Conservation (phyloP, 352 stramenopile genomes). For the Albugo laibachii region DNA sequence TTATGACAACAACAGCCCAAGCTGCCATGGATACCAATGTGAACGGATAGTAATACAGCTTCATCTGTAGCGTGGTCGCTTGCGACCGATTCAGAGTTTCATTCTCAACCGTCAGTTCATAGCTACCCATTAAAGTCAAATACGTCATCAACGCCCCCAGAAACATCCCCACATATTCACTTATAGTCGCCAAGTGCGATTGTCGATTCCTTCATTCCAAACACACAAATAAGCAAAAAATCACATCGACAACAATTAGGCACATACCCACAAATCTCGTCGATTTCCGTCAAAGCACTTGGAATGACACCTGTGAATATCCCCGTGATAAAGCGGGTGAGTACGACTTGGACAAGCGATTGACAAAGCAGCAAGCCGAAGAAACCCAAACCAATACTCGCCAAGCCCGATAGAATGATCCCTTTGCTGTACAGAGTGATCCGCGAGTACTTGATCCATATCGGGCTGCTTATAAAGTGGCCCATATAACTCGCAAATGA, state of each 20-base stretch:
- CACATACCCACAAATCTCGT: conserved; percentile 54
- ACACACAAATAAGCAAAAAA: neutral
- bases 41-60: conserved; percentile 58
- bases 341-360: conserved; percentile 47
- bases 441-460: conserved; percentile 60
- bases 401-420: conserved; percentile 60
- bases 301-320: conserved; percentile 54
- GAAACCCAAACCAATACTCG: conserved; percentile 37
- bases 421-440: conserved; percentile 60
- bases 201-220: conserved; percentile 22
- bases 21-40: conserved; percentile 51
- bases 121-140: conserved; percentile 20
- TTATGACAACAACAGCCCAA: conserved; percentile 45
- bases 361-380: conserved; percentile 62
- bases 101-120: conserved; percentile 17
- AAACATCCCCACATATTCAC: conserved; percentile 43
- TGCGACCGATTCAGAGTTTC: neutral
- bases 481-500: conserved; percentile 42
- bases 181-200: conserved; percentile 30
- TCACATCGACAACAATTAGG: neutral
- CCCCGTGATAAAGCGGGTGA: conserved; percentile 56
- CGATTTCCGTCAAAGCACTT: conserved; percentile 58
- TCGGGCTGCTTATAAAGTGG: conserved; percentile 41
- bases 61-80: conserved; percentile 9
- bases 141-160: conserved; percentile 31